Evolutionary conservation across 768 basidiomycete genomes (phyloP), one percentile per base, ranked within the genome.

Genomic region (Neoboletus subvelutipes): DNA sequence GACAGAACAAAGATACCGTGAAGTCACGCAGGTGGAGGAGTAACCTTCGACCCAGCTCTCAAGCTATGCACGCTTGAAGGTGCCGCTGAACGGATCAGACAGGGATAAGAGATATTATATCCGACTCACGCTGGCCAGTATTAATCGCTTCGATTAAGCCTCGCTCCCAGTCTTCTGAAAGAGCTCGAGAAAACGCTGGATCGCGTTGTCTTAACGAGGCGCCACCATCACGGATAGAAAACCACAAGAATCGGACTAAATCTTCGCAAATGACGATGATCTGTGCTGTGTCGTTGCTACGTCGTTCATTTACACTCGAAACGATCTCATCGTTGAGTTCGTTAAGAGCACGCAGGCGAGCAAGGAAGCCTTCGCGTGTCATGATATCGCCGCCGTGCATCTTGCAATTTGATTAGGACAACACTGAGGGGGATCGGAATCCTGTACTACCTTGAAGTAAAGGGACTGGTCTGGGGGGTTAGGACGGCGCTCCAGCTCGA

Each of bases 211-310:
- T 59, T 26, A 60, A 43, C 1, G 54, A 55, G 22, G 68, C 66
- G 7, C 68, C 68, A 8, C 67, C 67, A 42, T 73, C 68, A 4
- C 62, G 60, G 20, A 67, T 50, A 26, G 70, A 70, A 48, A 73
- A 70, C 72, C 72, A 72, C 39, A 72, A 50, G 12, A 68, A 52
- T 18, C 72, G 70, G 22, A 62, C 37, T 28, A 69, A 31, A 34
- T 57, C 61, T 36, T 67, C 61, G 22, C 65, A 65, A 11, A 57
- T 6, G 45, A 73, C 45, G 28, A 64, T 53, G 45, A 67, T 69
- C 48, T 73, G 71, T 13, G 58, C 56, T 1, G 71, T 72, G 50
- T 73, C 64, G 39, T 46, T 61, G 29, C 31, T 60, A 18, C 68
- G 63, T n/a, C 41, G 56, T 47, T 71, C 64, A 7, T 60, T 64